Base-by-base conservation (phyloP, 2,329 filamentous ascomycete genomes). In the Albophoma yamanashiensis region DNA sequence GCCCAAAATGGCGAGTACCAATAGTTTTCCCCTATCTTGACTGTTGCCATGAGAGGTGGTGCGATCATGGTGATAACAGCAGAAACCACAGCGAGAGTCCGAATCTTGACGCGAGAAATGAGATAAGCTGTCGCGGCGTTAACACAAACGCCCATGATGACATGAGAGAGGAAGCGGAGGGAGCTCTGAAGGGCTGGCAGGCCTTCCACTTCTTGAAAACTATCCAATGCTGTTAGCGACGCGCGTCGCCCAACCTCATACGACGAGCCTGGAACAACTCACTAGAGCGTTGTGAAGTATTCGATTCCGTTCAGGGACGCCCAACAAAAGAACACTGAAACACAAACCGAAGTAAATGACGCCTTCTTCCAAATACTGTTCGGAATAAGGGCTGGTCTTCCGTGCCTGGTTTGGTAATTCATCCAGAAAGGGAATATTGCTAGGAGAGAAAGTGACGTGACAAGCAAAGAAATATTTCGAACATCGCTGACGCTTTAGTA, bases 281-380 rank as follows among this genome's bases (percentile, higher is more conserved):
- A 79, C 74, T 78, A 82, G 1, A 82, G 69, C 53, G 75, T 77
- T 9, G 73, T 72, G 52, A 79, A 79, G n/a, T 76, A 74, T 61
- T 82, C 76, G 43, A 80, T 76, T 0, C 73, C 72, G 27, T 81
- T 81, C 20, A 78, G 63, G 0, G 75, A 76, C 0, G 76, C 79
- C 69, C 74, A 79, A 2, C 75, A 74, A 2, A 82, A 66, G 12
- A 81, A 73, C 0, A 82, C 75, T 1, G 76, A 76, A 1, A 82
- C 65, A 61, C 84, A 87, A 9, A 84, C 76, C 1, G 74, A 75
- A 0, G 81, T 80, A 63, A 87, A 87, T 2, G 79, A 71, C 0
- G 71, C 68, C 38, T 84, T 85, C 4, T 71, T 75, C 84, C 84
- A 87, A 0, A 87, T 69, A 0, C 75, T 77, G 63, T 87, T 87